These are phyloP conservation scores for Macrolepiota albuminosa DNA, from an alignment of 768 basidiomycete genomes.

Conservation along the genomic window DNA sequence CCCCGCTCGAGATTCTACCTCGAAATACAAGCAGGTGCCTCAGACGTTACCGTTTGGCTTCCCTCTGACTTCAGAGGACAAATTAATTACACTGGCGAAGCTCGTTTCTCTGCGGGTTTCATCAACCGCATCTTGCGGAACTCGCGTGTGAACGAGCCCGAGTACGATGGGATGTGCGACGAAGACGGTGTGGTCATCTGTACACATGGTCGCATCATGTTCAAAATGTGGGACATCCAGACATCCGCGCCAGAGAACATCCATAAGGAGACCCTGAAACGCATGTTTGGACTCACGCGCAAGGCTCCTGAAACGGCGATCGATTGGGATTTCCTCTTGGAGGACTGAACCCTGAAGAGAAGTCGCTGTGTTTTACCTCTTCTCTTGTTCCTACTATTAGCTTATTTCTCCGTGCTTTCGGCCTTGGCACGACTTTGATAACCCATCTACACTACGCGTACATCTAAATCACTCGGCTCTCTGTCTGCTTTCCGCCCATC, in stretches of 20 bases:
- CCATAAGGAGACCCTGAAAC: constrained; percentile 58
- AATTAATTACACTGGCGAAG: constrained; percentile 50
- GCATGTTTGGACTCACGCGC: constrained; percentile 56
- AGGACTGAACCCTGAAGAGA: constrained; percentile 41
- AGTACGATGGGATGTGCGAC: constrained; percentile 26
- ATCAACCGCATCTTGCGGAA: constrained; percentile 60
- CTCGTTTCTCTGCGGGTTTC: constrained; percentile 67
- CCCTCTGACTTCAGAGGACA: constrained; percentile 76
- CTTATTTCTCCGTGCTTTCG: constrained; percentile 6
- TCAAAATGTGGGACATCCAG: constrained; percentile 78
- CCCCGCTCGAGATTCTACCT: constrained; percentile 55
- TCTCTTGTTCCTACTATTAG: constrained; percentile 6
- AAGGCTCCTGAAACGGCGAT: constrained; percentile 53
- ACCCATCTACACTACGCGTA: not conserved
- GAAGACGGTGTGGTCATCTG: constrained; percentile 62
- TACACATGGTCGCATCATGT: constrained; percentile 57
- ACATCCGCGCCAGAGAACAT: constrained; percentile 58
- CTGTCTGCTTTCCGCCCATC: not conserved
- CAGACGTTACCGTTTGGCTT: constrained; percentile 71
- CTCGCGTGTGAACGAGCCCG: constrained; percentile 40
- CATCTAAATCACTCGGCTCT: not conserved
- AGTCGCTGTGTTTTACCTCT: not conserved
- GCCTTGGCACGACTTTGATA: not conserved
- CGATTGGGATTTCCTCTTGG: constrained; percentile 78
- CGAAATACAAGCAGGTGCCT: constrained; percentile 58